Evolutionary conservation across 1,139 yeast species (phyloP).

Genomic region (Pichia sp.): DNA sequence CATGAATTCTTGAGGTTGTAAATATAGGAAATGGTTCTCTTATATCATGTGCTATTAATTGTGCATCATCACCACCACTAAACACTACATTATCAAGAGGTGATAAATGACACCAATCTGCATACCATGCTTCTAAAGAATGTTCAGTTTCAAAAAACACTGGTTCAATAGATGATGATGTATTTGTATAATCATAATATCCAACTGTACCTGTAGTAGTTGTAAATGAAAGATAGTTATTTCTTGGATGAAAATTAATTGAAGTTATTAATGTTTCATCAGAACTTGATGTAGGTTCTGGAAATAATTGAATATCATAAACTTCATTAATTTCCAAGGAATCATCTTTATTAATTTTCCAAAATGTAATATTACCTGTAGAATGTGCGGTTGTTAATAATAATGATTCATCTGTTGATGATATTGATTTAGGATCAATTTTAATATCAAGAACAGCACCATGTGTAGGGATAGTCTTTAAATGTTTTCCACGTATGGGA

Average conservation of each 20-base stretch:
- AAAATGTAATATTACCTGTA: slow-evolving; percentile 63
- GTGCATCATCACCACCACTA: slow-evolving; percentile 90
- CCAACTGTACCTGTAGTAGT: slow-evolving; percentile 53
- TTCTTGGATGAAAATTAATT: slow-evolving; percentile 48
- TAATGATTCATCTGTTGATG: slow-evolving; percentile 32
- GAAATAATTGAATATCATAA: slow-evolving; percentile 39
- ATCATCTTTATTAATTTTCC: slow-evolving; percentile 38
- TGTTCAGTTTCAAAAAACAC: slow-evolving; percentile 34
- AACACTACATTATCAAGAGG: slow-evolving; percentile 54
- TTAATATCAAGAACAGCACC: slow-evolving; percentile 79
- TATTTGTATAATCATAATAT: slow-evolving; percentile 29
- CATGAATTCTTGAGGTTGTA: slow-evolving; percentile 57
- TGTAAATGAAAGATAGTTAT: slow-evolving; percentile 39
- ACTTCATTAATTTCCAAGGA: slow-evolving; percentile 22
- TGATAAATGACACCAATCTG: slow-evolving; percentile 58
- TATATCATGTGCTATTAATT: slow-evolving; percentile 68
- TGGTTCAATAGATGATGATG: not conserved
- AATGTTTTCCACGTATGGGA: slow-evolving; percentile 24
- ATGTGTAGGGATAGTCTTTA: slow-evolving; percentile 29
- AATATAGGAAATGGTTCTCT: slow-evolving; percentile 45
- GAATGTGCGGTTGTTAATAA: slow-evolving; percentile 67
- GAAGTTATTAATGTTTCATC: slow-evolving; percentile 53
- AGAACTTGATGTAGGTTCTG: slow-evolving; percentile 19
- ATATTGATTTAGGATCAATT: slow-evolving; percentile 40
- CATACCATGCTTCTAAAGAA: slow-evolving; percentile 85